Percentiles rank a stretch among this genome's conserved stretches.
phyloP scores from a whole-genome alignment of 2,329 filamentous ascomycete genomes.

The Fusarium neocosmosporiellum region DNA sequence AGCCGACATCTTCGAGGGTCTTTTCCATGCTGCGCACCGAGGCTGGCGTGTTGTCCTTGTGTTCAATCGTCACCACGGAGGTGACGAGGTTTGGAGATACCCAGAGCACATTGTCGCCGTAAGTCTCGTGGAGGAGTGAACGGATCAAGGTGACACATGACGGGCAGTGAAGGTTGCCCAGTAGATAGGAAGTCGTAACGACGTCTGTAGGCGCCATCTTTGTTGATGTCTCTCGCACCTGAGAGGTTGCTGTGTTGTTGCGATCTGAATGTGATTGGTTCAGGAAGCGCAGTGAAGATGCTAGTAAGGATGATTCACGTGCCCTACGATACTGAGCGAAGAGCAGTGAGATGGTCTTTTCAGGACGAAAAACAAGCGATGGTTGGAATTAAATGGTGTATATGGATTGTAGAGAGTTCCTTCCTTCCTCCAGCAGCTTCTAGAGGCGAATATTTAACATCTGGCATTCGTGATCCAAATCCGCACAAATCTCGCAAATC shows the following conservation, averaged over 20 bases:
- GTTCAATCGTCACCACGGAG: slow-evolving; percentile 73
- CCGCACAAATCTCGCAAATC: slow-evolving; percentile 52
- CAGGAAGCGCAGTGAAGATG: slow-evolving; percentile 10
- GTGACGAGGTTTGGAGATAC: slow-evolving; percentile 78
- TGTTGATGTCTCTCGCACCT: slow-evolving; percentile 9
- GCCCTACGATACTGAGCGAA: neutral
- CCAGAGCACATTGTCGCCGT: slow-evolving; percentile 60
- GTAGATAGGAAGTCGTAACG: slow-evolving; percentile 70
- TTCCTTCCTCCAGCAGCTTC: slow-evolving; percentile 19
- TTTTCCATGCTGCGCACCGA: slow-evolving; percentile 56
- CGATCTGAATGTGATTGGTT: neutral
- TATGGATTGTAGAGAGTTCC: slow-evolving; percentile 8
- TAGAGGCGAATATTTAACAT: slow-evolving; percentile 25
- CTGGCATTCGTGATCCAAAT: slow-evolving; percentile 41
- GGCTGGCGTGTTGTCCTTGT: slow-evolving; percentile 56
- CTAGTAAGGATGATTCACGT: slow-evolving; percentile 1
- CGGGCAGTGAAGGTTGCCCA: slow-evolving; percentile 82
- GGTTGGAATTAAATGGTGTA: neutral
- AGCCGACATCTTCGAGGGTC: slow-evolving; percentile 67
- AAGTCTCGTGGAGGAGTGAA: slow-evolving; percentile 63
- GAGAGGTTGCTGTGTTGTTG: slow-evolving; percentile 4
- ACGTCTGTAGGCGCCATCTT: slow-evolving; percentile 46
- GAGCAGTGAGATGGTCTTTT: neutral
- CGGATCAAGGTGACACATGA: slow-evolving; percentile 78
- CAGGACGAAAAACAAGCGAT: neutral